These are phyloP conservation scores for Kwoniella sp. DNA, from an alignment of 768 basidiomycete species.

Conservation along the genomic window DNA sequence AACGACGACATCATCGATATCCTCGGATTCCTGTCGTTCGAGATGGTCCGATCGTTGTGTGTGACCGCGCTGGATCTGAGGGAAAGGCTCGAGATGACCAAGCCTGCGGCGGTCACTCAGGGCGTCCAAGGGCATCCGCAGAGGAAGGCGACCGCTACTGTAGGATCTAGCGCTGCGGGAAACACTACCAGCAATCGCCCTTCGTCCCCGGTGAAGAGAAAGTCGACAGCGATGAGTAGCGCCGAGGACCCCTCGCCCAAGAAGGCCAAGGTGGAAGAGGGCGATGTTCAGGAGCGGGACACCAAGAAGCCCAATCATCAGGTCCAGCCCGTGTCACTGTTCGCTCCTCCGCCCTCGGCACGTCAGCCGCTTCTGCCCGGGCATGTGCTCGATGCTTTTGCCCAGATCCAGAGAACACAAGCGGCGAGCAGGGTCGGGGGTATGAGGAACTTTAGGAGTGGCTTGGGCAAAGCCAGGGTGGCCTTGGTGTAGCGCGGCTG, in stretches of 20 bases:
- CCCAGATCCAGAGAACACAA: conserved; percentile 84
- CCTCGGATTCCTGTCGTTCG: conserved; percentile 93
- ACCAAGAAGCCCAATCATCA: conserved; percentile 52
- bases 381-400: conserved; percentile 86
- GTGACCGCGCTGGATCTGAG: conserved; percentile 74
- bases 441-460: conserved; percentile 84
- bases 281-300: conserved; percentile 42
- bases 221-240: background rate
- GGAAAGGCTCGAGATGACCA: conserved; percentile 25
- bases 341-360: conserved; percentile 76
- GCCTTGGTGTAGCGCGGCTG: conserved; percentile 36
- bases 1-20: conserved; percentile 95
- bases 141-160: background rate
- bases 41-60: conserved; percentile 91
- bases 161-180: background rate
- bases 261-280: background rate
- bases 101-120: background rate
- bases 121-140: too few relatives aligned
- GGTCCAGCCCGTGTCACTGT: conserved; percentile 61
- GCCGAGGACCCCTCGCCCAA: conserved; percentile 7
- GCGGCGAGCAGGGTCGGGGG: conserved; percentile 74
- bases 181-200: background rate
- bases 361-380: conserved; percentile 71
- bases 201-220: conserved; percentile 9
- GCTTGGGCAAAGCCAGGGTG: conserved; percentile 53